These are phyloP conservation scores for Fusarium piperis DNA, from an alignment of 2,329 filamentous ascomycete genomes.

Conservation along the genomic window DNA sequence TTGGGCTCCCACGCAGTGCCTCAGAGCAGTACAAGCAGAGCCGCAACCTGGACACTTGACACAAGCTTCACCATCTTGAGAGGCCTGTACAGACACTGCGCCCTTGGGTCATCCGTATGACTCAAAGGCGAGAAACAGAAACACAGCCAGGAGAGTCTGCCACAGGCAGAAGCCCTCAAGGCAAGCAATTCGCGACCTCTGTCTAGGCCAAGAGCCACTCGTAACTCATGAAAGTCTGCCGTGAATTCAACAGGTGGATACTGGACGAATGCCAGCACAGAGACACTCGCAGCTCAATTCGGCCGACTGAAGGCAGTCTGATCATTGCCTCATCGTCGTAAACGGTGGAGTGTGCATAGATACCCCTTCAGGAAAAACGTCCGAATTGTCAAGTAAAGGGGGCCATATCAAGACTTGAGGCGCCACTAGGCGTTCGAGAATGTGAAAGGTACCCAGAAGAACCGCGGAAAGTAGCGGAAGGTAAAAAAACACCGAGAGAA, in stretches of 20 bases:
- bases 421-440: background rate
- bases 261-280: constrained; percentile 26
- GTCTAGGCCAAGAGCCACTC: constrained; percentile 19
- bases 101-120: constrained; percentile 16
- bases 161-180: constrained; percentile 37
- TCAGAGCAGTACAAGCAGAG: constrained; percentile 21
- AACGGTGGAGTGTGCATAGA: constrained; percentile 17
- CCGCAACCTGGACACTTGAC: constrained; percentile 31
- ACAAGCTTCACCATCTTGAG: background rate
- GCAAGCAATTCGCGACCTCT: constrained; percentile 19
- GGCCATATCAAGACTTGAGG: constrained; percentile 1
- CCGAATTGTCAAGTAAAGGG: background rate
- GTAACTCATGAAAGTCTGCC: constrained; percentile 23
- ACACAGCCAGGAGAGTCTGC: constrained; percentile 21
- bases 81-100: constrained; percentile 5
- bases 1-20: constrained; percentile 9
- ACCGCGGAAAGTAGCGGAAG: background rate
- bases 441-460: constrained; percentile 10
- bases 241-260: constrained; percentile 28
- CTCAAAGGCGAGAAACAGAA: constrained; percentile 25
- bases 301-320: constrained; percentile 3
- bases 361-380: constrained; percentile 17
- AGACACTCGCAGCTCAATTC: constrained; percentile 8
- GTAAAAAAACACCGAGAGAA: background rate
- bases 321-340: background rate